Base-by-base conservation (phyloP, 495 filamentous ascomycete species). In the Annulohypoxylon maeteangense region DNA sequence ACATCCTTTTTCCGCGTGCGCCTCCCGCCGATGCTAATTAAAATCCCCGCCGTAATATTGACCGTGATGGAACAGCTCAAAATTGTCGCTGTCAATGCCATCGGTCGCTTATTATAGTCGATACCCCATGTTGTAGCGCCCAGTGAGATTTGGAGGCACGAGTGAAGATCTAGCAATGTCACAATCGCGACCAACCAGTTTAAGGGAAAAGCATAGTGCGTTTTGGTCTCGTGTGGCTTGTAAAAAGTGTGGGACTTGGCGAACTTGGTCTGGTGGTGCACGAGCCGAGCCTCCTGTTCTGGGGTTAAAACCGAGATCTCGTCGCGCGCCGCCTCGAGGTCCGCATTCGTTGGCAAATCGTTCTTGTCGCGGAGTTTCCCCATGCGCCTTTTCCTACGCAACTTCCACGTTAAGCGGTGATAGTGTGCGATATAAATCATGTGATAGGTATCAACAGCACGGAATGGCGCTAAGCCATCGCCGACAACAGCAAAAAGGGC, bases 1-100 rank as follows among this genome's bases (percentile, higher is more conserved):
- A 95, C 90, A 53, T 95, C 91, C 86, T 92, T 92, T 85, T 95
- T 95, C 23, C 92, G 86, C 0, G 91, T 90, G 27, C 84, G 83
- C 3, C 87, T 84, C 68, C 93, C 91, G 6, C 92, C 92, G 31
- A 94, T 83, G 63, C 82, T 85, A 74, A 95, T 94, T 48, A 93
- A 47, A 0, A 95, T 75, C 27, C 91, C 92, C 1, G 89, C 91
- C 0, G 83, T 81, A 63, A 91, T 89, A 74, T 95, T 95, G 62
- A 87, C 89, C 0, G 85, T 82, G 70, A 95, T 92, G 7, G 89
- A 91, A 74, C 86, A 91, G 77, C 89, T 90, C 5, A 95, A 90
- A 62, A 95, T 92, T 25, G 91, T 88, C 3, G 92, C 91, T 0
- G 92, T 95, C 18, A 92, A 71, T 0, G 91, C 92, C 61, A 88